phyloP scores from a whole-genome alignment of 257 asterid genomes.

The Fraxinus anomala region DNA sequence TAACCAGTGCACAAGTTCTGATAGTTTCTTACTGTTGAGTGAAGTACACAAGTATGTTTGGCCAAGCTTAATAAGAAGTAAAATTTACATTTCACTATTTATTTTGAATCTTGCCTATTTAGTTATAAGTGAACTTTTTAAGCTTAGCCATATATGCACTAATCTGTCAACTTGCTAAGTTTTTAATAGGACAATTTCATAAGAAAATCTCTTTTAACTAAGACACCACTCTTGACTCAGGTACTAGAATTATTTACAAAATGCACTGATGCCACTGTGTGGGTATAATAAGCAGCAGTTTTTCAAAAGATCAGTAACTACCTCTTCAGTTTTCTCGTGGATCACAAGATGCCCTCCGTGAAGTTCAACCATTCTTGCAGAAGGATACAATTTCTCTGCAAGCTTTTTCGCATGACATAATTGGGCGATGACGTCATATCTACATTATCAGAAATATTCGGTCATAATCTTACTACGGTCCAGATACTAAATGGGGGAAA shows the following conservation, averaged over 20 bases:
- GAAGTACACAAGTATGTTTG: not conserved
- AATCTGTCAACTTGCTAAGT: not conserved
- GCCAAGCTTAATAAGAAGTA: not conserved
- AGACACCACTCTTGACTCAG: not conserved
- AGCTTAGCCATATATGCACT: not conserved
- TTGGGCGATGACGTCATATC: slow-evolving; percentile 93
- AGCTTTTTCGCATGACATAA: slow-evolving; percentile 82
- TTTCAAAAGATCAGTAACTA: slow-evolving; percentile 18
- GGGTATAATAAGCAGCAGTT: not conserved
- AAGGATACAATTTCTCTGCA: slow-evolving; percentile 78
- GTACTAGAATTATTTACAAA: not conserved
- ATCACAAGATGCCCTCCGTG: slow-evolving; percentile 94
- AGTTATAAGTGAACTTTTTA: not conserved
- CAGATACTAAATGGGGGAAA: not conserved
- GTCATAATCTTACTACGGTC: slow-evolving; percentile 20
- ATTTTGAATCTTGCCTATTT: not conserved
- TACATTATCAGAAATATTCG: slow-evolving; percentile 32
- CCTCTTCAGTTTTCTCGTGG: slow-evolving; percentile 97
- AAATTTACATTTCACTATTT: too few species aligned
- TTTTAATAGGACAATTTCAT: not conserved
- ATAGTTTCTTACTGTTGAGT: not conserved
- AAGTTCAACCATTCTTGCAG: slow-evolving; percentile 93
- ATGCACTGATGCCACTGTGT: not conserved
- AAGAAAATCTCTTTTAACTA: not conserved
- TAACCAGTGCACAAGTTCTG: not conserved